phyloP scores from a whole-genome alignment of 345 rosid genomes.

The Euphorbia lathyris region DNA sequence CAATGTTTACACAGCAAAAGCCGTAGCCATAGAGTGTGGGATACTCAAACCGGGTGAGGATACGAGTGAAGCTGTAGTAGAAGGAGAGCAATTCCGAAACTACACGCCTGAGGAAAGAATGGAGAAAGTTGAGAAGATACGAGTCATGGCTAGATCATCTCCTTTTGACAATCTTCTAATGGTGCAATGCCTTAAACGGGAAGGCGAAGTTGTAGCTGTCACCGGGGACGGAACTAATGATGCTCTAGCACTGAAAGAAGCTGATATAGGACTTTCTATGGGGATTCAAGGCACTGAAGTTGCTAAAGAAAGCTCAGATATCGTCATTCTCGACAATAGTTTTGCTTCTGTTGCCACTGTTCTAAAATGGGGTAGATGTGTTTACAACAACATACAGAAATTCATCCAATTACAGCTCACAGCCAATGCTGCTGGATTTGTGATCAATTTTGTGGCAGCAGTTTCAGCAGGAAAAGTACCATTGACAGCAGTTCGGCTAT shows the following conservation, averaged over 20 bases:
- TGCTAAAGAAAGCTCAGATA: constrained; percentile 80
- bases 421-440: constrained; percentile 55
- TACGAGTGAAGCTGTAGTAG: constrained; percentile 38
- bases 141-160: constrained; percentile 80
- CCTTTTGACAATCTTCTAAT: constrained; percentile 69
- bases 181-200: constrained; percentile 66
- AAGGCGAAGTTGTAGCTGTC: constrained; percentile 72
- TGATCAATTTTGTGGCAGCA: constrained; percentile 68
- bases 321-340: constrained; percentile 69
- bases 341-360: constrained; percentile 64
- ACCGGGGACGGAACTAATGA: constrained; percentile 77
- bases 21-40: constrained; percentile 74
- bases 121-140: constrained; percentile 47
- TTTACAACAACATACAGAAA: constrained; percentile 70
- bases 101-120: constrained; percentile 40
- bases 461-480: constrained; percentile 74
- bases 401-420: constrained; percentile 82
- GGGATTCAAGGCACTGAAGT: constrained; percentile 79
- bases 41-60: constrained; percentile 44
- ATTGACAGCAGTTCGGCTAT: constrained; percentile 57
- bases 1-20: constrained; percentile 68
- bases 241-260: constrained; percentile 75
- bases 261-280: constrained; percentile 73
- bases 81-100: constrained; percentile 57
- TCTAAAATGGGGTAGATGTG: constrained; percentile 74